A percentile compares a stretch with the other conserved stretches of the same genome.
These are phyloP conservation scores for Fraxinus latifolia DNA, from an alignment of 305 asterid genomes.

Conservation along the genomic window DNA sequence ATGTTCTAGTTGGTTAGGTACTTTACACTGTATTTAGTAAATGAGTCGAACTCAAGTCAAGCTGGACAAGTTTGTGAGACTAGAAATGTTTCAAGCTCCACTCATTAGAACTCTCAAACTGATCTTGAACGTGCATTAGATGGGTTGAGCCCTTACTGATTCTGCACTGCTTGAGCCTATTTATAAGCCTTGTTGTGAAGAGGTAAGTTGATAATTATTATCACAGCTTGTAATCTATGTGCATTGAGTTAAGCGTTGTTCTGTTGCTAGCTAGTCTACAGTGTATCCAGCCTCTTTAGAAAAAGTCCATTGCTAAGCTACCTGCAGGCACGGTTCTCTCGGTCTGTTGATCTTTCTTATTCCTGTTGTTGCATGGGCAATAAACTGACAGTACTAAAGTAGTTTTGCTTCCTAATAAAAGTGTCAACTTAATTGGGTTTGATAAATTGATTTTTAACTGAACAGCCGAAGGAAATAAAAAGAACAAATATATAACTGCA, in stretches of 20 bases:
- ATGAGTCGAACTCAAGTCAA: not conserved
- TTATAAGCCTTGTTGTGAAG: not conserved
- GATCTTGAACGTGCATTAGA: not conserved
- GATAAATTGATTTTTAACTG: not conserved
- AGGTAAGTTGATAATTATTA: not conserved
- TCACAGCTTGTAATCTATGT: not conserved
- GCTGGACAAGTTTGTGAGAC: not conserved
- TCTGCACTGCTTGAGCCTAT: not conserved
- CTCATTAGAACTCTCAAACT: not conserved
- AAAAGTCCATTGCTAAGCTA: not conserved
- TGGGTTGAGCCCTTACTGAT: not conserved
- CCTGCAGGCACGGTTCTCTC: not conserved
- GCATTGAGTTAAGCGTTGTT: not conserved
- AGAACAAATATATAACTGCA: not conserved
- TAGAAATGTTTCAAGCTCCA: not conserved
- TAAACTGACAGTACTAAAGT: not conserved
- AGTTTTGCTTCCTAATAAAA: not conserved
- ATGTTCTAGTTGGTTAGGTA: not conserved
- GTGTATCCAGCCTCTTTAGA: not conserved
- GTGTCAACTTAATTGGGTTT: not conserved
- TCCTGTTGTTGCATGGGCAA: not conserved
- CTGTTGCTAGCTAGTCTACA: not conserved
- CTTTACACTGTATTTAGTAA: not conserved
- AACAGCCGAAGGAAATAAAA: not conserved
- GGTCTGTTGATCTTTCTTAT: not conserved